Evolutionary conservation across 2,329 filamentous ascomycete species (phyloP), one percentile per base, ranked within the genome.

Genomic region (Chlorencoelia australis): DNA sequence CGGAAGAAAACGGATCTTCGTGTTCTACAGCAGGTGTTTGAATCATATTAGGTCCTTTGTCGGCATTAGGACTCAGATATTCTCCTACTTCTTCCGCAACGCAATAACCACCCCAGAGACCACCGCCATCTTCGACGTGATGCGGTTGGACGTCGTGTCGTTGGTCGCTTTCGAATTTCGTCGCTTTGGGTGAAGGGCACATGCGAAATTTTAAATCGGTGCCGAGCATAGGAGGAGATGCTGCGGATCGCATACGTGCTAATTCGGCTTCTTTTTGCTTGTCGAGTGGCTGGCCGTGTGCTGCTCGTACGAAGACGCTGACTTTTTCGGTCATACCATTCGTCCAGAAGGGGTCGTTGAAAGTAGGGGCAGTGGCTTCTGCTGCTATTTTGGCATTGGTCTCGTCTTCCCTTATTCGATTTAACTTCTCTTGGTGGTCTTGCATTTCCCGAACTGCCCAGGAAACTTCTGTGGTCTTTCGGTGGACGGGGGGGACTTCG

Each of bases 221-320:
- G 38, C 89, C 89, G 8, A 94, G 73, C 87, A 96, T 93, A 7
- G 89, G 89, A 26, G 89, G 89, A 27, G 69, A 71, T 17, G 70
- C 69, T 28, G 66, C 65, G 42, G 76, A 77, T 15, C 68, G 68
- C 63, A 75, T 71, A 17, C 67, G 65, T 42, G 68, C 62, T 25
- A 74, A 48, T 31, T 50, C 54, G 21, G 47, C 50, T 42, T 57
- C 54, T 18, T 52, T 53, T 16, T 47, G 36, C 24, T 38, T 42
- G 29, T 53, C 47, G 7, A 45, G 17, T 7, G 44, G 39, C 22
- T 44, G 37, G 16, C 39, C 31, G 15, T 37, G 38, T 11, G 35
- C 39, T 13, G 29, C 19, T 20, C 41, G 27, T 13, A 42, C 38
- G 15, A 46, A 37, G 8, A 33, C 31, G 9, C 44, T 28, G 16